Conservation (phyloP, 176 grass and related monocot species). For the Melocanna baccifera region DNA sequence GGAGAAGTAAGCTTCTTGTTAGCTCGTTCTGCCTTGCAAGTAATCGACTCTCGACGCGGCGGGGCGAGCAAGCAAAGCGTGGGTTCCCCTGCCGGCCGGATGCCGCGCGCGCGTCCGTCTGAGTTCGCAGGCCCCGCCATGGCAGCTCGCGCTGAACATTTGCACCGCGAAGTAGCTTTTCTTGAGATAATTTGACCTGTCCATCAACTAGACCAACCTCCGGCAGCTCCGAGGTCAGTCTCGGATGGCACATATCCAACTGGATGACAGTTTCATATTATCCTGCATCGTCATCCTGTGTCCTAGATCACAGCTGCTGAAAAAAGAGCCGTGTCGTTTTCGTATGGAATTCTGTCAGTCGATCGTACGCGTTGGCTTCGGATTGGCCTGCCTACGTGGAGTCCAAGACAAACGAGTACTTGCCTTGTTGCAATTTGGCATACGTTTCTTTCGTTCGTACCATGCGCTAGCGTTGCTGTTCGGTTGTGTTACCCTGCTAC, state of each 20-base stretch:
- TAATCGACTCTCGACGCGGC: not conserved
- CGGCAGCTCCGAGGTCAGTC: not conserved
- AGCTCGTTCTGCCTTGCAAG: not conserved
- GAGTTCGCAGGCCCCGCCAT: not conserved
- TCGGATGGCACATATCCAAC: not conserved
- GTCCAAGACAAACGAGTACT: not conserved
- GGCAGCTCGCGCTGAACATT: not conserved
- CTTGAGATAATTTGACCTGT: not conserved
- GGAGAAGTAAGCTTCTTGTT: not conserved
- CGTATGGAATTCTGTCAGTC: not conserved
- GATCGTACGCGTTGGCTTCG: not conserved
- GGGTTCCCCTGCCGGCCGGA: not conserved
- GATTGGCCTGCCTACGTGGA: constrained; percentile 35
- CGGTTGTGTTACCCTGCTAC: not conserved
- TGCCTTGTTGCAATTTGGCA: not conserved
- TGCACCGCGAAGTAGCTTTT: not conserved
- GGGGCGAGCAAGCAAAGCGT: not conserved
- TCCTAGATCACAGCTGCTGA: not conserved
- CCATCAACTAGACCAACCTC: not conserved
- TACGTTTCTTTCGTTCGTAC: not conserved
- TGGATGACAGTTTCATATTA: not conserved
- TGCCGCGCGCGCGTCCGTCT: not conserved
- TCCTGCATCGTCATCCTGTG: not conserved
- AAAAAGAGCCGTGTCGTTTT: not conserved
- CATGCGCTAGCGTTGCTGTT: not conserved